Base-by-base conservation (phyloP, 2,329 filamentous ascomycete species). In the Macrophomina pseudophaseolina region DNA sequence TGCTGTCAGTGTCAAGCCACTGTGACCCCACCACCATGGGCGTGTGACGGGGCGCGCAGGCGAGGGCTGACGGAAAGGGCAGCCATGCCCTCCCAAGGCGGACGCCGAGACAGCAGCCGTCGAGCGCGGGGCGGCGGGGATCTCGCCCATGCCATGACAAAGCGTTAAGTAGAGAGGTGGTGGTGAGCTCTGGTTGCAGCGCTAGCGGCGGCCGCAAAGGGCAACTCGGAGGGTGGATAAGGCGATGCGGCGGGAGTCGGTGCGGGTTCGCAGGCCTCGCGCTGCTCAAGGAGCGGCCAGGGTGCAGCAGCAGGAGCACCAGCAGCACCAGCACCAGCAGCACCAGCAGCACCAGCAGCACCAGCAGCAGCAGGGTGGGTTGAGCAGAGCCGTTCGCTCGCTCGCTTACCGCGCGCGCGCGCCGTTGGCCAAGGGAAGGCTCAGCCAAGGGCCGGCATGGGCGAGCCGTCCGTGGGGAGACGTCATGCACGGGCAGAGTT, bases 401-500 rank as follows among this genome's bases (percentile, higher is more conserved):
- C 44, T 62, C 58, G 58, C 58, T 62, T 62, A 48, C 58, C 58
- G 58, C 28, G 23, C 42, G 58, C 58, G 58, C 28, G 23, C 42
- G 58, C 58, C 44, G 58, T 49, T 62, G 58, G 44, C 58, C 28
- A n/a, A 46, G 16, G 40, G 58, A 30, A n/a, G 9, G 48, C 18
- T 11, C 42, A 44, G 12, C 11, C 11, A 9, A 44, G 42, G 18
- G 48, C 48, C 48, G 48, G 48, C 48, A n/a, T 51, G 35, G 35
- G 23, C 54, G 23, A 63, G 59, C 62, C 62, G 52, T 38, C 62
- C 62, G 52, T 38, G 42, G 53, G n/a, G 51, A 65, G 53, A 65
- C 63, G 63, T 65, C 63, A 65, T 65, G 44, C 63, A 65, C 54
- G 60, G 49, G 63, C 52, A 65, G 63, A 65, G 40, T 65, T 65